Evolutionary conservation across 2,329 filamentous ascomycete species (phyloP).

Genomic region (Thermoascus crustaceus): DNA sequence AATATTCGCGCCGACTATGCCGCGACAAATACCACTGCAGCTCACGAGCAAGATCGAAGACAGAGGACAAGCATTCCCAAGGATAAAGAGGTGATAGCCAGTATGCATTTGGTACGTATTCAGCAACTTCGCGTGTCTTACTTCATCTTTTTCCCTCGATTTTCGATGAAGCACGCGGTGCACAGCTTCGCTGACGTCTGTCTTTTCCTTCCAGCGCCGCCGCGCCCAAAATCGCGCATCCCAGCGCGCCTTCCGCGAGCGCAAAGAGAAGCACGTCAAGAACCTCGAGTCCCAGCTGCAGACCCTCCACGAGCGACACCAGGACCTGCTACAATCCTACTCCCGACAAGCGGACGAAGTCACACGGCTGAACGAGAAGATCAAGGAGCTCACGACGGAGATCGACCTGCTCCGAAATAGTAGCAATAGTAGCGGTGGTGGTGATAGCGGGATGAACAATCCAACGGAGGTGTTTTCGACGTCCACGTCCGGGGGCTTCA

Average conservation of each 20-base stretch:
- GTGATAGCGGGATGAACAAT: too few species aligned
- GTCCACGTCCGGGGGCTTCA: too few species aligned
- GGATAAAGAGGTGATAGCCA: neutral
- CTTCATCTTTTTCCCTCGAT: too few species aligned
- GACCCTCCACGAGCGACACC: constrained; percentile 42
- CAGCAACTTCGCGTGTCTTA: neutral
- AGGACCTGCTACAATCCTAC: constrained; percentile 23
- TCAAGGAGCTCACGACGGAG: constrained; percentile 18
- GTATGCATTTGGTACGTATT: neutral
- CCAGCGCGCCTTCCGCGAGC: constrained; percentile 78
- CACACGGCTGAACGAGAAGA: constrained; percentile 16
- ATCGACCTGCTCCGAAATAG: constrained; percentile 15
- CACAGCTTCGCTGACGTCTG: neutral
- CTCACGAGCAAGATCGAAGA: neutral
- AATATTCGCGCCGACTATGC: neutral
- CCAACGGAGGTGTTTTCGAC: too few species aligned
- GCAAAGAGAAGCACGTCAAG: constrained; percentile 80
- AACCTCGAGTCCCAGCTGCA: constrained; percentile 72
- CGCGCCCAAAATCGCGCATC: constrained; percentile 86
- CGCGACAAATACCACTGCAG: neutral
- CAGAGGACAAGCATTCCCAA: neutral
- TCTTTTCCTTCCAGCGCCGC: constrained; percentile 5
- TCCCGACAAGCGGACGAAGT: constrained; percentile 23
- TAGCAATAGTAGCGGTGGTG: too few species aligned
- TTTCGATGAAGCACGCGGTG: too few species aligned